Evolutionary conservation across 78 protist genomes (phyloP).

Genomic region (Cavenderia fasciculata): DNA sequence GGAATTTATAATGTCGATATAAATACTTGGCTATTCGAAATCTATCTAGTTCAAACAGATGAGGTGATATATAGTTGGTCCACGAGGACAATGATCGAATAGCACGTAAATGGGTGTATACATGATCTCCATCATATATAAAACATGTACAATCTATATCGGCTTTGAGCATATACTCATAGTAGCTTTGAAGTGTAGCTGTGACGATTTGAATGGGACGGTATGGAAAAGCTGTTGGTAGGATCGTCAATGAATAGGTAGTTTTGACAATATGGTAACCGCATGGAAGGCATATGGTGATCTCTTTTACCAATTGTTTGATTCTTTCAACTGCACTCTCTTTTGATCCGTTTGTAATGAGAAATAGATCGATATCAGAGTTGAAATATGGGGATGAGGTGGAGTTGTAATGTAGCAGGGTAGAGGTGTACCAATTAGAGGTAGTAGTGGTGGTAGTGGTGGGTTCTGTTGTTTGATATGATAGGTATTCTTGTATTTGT

Average conservation of each 20-base stretch:
- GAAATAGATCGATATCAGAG: constrained; percentile 31
- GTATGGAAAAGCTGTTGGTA: constrained; percentile 20
- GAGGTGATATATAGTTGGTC: not conserved
- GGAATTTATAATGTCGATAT: not conserved
- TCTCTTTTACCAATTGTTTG: not conserved
- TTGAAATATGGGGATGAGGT: not conserved
- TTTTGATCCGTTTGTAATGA: not conserved
- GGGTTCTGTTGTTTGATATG: too few species aligned
- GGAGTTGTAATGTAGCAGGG: not conserved
- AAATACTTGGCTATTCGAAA: not conserved
- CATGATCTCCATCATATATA: not conserved
- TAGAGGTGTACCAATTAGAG: too few species aligned
- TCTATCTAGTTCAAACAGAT: not conserved
- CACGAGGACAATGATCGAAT: not conserved
- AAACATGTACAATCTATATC: constrained; percentile 2
- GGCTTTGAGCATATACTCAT: not conserved
- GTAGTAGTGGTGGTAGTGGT: not conserved
- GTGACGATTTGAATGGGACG: constrained; percentile 46
- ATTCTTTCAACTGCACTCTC: not conserved
- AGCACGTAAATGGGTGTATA: not conserved
- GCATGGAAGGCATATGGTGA: not conserved
- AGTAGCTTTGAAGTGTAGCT: constrained; percentile 8
- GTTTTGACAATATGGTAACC: not conserved
- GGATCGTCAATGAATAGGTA: not conserved
- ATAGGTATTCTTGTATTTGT: too few species aligned